Conservation (phyloP, 2,329 filamentous ascomycete species). For the Fusarium duplospermum region DNA sequence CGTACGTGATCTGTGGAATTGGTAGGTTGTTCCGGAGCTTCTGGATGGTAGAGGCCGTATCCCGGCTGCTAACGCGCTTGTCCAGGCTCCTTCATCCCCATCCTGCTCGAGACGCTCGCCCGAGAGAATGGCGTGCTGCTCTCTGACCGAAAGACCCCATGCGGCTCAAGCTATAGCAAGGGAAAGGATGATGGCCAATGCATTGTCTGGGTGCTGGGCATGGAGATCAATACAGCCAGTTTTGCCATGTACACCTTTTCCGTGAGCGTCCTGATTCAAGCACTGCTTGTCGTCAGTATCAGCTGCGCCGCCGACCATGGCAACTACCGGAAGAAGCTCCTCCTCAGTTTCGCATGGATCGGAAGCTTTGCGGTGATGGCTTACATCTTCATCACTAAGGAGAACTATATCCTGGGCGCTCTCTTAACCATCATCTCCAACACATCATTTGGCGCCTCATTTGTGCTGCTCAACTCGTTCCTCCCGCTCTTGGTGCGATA, state of each 20-base stretch:
- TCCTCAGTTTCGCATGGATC: constrained; percentile 85
- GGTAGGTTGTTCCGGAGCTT: constrained; percentile 64
- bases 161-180: constrained; percentile 72
- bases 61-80: constrained; percentile 8
- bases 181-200: constrained; percentile 73
- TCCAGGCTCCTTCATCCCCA: constrained; percentile 91
- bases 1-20: constrained; percentile 85
- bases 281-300: constrained; percentile 93
- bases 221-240: constrained; percentile 93
- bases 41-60: background rate
- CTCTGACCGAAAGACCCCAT: constrained; percentile 80
- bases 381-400: constrained; percentile 82
- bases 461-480: constrained; percentile 95
- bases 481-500: constrained; percentile 90
- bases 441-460: constrained; percentile 93
- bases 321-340: constrained; percentile 86
- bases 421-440: constrained; percentile 91
- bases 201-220: constrained; percentile 82
- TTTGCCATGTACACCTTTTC: constrained; percentile 99
- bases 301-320: constrained; percentile 96
- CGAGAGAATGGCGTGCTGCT: constrained; percentile 91
- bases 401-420: constrained; percentile 83
- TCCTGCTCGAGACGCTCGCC: constrained; percentile 92
- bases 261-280: constrained; percentile 88
- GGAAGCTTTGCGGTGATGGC: constrained; percentile 88